phyloP scores from a whole-genome alignment of 2,329 filamentous ascomycete genomes.

The Penicillium palitans region DNA sequence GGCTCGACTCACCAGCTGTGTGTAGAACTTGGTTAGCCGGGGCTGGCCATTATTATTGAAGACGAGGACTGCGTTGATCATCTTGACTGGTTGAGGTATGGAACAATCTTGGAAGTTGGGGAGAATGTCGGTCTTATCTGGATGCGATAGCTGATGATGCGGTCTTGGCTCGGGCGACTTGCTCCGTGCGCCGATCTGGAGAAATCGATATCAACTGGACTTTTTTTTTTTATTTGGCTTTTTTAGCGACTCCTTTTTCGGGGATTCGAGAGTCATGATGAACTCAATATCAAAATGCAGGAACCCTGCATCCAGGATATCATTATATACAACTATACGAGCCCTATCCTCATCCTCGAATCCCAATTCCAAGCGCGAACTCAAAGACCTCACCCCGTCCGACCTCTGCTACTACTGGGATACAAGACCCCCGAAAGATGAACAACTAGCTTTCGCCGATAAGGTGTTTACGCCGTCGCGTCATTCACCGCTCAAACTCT shows the following conservation, averaged over 20 bases:
- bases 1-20: conserved; percentile 69
- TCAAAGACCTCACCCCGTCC: conserved; percentile 34
- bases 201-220: conserved; percentile 14
- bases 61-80: conserved; percentile 98
- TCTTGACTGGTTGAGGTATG: conserved; percentile 42
- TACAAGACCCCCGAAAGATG: conserved; percentile 45
- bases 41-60: conserved; percentile 99
- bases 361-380: conserved; percentile 28
- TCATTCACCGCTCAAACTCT: conserved; percentile 57
- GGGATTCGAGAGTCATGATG: conserved; percentile 4
- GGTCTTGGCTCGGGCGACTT: conserved; percentile 11
- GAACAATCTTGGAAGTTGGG: not conserved
- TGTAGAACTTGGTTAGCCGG: conserved; percentile 97
- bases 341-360: conserved; percentile 12
- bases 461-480: conserved; percentile 48
- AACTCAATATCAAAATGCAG: conserved; percentile 8
- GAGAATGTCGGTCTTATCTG: conserved; percentile 14
- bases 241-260: not conserved
- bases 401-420: conserved; percentile 53
- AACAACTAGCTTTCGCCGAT: conserved; percentile 49
- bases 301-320: conserved; percentile 4
- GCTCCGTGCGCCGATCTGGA: conserved; percentile 25
- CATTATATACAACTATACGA: conserved; percentile 16
- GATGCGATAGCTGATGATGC: conserved; percentile 12
- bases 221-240: not conserved